Conservation (phyloP, 495 filamentous ascomycete genomes). For the Penicillium cinerascens region DNA sequence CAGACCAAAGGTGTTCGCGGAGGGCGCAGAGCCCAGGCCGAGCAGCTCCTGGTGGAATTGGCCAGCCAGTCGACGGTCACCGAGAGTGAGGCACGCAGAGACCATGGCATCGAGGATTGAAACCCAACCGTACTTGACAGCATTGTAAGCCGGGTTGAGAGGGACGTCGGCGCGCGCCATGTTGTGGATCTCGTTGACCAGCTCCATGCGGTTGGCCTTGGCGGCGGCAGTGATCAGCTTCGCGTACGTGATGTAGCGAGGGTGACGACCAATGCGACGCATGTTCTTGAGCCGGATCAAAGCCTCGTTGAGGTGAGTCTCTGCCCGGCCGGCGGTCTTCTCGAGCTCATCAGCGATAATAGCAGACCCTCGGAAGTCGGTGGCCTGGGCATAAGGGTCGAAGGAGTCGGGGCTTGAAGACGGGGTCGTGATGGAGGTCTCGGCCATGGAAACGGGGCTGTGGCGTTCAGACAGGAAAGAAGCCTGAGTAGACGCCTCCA, state of each 20-base stretch:
- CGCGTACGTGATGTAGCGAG: constrained; percentile 91
- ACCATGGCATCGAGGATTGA: constrained; percentile 96
- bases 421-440: constrained; percentile 35
- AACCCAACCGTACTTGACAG: constrained; percentile 90
- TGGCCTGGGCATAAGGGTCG: constrained; percentile 85
- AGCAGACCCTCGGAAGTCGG: constrained; percentile 87
- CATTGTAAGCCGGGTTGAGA: constrained; percentile 70
- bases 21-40: constrained; percentile 81
- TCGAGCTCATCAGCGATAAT: constrained; percentile 87
- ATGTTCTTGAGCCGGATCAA: constrained; percentile 84
- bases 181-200: constrained; percentile 79
- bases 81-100: constrained; percentile 81
- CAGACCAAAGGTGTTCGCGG: constrained; percentile 94
- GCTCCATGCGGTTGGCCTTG: constrained; percentile 70
- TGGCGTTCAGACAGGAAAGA: constrained; percentile 34
- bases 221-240: constrained; percentile 91
- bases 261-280: constrained; percentile 85
- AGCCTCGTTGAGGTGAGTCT: constrained; percentile 73
- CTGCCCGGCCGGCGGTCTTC: constrained; percentile 60
- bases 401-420: constrained; percentile 68
- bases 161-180: constrained; percentile 89
- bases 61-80: constrained; percentile 72
- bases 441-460: constrained; percentile 36
- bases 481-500: constrained; percentile 37
- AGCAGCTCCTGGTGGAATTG: constrained; percentile 88